Conservation (phyloP, 768 basidiomycete species). For the Bullera alba region DNA sequence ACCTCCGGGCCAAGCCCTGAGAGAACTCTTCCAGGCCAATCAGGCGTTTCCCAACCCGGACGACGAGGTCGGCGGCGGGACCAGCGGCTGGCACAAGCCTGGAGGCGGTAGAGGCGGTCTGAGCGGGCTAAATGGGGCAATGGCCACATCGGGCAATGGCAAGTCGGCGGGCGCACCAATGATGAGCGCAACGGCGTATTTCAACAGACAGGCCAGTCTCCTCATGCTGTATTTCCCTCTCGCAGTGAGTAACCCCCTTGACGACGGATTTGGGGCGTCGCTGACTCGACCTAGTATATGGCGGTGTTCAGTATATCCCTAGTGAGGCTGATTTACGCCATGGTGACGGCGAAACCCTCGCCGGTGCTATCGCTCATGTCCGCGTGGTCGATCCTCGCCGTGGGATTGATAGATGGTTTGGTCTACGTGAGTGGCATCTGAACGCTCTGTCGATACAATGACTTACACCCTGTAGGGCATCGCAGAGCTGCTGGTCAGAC, state of each 20-base stretch:
- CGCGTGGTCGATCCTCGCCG: constrained; percentile 39
- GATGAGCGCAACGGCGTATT: constrained; percentile 40
- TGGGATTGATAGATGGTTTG: constrained; percentile 38
- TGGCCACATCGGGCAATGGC: too few species aligned
- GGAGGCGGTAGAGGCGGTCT: constrained; percentile 3
- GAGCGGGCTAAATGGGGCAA: too few species aligned
- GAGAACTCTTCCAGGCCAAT: constrained; percentile 38
- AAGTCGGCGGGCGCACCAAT: constrained; percentile 7
- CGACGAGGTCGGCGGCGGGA: constrained; percentile 7
- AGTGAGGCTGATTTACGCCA: constrained; percentile 41
- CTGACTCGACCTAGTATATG: constrained; percentile 27
- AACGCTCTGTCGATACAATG: background rate
- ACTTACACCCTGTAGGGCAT: constrained; percentile 23
- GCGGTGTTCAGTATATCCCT: constrained; percentile 39
- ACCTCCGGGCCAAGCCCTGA: constrained; percentile 24
- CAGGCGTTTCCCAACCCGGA: constrained; percentile 14
- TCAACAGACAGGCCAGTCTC: constrained; percentile 44
- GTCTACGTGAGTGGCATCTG: constrained; percentile 37
- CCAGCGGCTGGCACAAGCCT: constrained; percentile 1
- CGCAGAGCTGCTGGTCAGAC: constrained; percentile 35
- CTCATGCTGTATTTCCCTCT: constrained; percentile 46
- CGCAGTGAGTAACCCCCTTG: constrained; percentile 28
- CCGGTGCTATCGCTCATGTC: constrained; percentile 28
- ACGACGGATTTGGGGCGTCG: background rate
- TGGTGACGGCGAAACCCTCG: constrained; percentile 25